These are phyloP conservation scores for Pelagomonas calceolata DNA, from an alignment of 108 stramenopile genomes.

Conservation along the genomic window DNA sequence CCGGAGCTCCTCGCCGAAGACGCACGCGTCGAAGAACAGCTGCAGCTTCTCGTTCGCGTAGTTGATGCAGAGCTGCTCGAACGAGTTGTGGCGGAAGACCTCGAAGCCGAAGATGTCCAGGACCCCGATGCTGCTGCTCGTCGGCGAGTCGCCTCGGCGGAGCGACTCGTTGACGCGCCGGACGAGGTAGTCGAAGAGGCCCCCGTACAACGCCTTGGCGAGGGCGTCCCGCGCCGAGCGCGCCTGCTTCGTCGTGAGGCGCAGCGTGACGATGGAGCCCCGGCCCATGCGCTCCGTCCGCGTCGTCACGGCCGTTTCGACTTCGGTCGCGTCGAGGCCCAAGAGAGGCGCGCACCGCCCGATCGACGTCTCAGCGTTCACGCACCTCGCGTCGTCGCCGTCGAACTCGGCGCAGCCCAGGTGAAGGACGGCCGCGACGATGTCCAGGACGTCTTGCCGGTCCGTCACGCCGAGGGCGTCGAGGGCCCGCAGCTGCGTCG, in stretches of 20 bases:
- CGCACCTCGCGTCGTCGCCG: neutral
- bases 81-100: constrained; percentile 89
- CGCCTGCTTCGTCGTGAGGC: constrained; percentile 63
- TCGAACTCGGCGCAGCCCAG: constrained; percentile 71
- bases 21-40: constrained; percentile 98
- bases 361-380: constrained; percentile 18
- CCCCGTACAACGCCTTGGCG: constrained; percentile 83
- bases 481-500: constrained; percentile 8
- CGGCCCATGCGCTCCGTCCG: constrained; percentile 57
- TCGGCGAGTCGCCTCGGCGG: constrained; percentile 3
- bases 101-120: constrained; percentile 99
- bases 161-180: constrained; percentile 67
- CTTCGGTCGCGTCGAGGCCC: constrained; percentile 61
- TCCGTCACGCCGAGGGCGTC: constrained; percentile 23
- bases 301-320: constrained; percentile 62
- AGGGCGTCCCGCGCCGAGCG: constrained; percentile 80
- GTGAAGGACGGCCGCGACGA: constrained; percentile 77
- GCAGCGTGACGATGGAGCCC: constrained; percentile 64
- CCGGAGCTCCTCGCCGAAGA: constrained; percentile 54
- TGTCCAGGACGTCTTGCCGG: constrained; percentile 47
- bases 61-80: constrained; percentile 99
- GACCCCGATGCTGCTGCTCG: constrained; percentile 68
- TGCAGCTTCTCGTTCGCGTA: constrained; percentile 98
- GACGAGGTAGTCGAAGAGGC: constrained; percentile 78
- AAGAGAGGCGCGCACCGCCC: constrained; percentile 55